These are phyloP conservation scores for Pichia sp. DNA, from an alignment of 1,139 yeast species.

Conservation along the genomic window DNA sequence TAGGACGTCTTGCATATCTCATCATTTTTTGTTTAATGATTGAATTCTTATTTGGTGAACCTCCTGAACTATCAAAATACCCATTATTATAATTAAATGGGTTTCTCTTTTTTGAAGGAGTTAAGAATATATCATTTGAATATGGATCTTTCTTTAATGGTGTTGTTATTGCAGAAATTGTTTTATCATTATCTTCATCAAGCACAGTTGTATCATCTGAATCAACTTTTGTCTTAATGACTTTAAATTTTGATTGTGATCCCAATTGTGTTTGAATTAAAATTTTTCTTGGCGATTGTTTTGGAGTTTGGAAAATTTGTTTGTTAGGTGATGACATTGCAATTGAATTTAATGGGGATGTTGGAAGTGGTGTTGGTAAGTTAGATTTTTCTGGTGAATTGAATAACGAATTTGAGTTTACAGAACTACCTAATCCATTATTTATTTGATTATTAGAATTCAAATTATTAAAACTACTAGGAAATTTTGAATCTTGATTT, in stretches of 20 bases:
- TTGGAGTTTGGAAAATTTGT: conserved; percentile 13
- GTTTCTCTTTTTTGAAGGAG: conserved; percentile 34
- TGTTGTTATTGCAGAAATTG: conserved; percentile 19
- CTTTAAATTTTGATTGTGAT: conserved; percentile 9
- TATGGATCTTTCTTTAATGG: conserved; percentile 23
- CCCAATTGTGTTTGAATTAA: conserved; percentile 1
- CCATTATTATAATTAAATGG: conserved; percentile 17
- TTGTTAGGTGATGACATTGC: conserved; percentile 18
- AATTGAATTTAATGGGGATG: conserved; percentile 14
- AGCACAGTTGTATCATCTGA: conserved; percentile 8
- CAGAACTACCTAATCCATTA: no score
- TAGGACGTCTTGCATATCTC: conserved; percentile 26
- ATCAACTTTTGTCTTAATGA: not conserved
- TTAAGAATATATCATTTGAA: conserved; percentile 17
- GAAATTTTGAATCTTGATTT: no score
- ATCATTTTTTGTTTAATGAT: conserved; percentile 27
- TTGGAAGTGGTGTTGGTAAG: conserved; percentile 10
- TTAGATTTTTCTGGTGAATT: not conserved
- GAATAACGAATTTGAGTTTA: no score
- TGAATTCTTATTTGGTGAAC: conserved; percentile 40
- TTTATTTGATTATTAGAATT: no score
- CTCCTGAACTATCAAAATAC: conserved; percentile 25
- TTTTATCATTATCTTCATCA: conserved; percentile 15
- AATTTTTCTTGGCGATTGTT: conserved; percentile 9
- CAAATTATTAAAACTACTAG: no score